These are phyloP conservation scores for Astraeus odoratus DNA, from an alignment of 768 basidiomycete species.

Conservation along the genomic window DNA sequence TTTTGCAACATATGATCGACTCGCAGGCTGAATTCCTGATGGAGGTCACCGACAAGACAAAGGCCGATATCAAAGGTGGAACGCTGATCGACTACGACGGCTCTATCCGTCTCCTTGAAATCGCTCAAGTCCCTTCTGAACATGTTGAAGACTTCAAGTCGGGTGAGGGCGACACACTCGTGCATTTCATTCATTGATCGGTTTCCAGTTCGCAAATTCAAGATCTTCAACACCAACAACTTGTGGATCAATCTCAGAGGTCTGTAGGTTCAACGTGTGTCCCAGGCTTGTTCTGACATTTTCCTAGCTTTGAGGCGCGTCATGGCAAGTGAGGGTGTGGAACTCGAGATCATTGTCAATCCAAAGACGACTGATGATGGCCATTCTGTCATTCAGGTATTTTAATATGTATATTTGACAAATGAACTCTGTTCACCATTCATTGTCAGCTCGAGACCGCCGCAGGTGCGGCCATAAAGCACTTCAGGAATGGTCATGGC, in stretches of 20 bases:
- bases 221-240: constrained; percentile 74
- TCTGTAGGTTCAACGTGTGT: constrained; percentile 9
- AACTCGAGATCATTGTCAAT: constrained; percentile 79
- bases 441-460: constrained; percentile 57
- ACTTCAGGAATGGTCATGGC: constrained; percentile 59
- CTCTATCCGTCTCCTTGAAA: constrained; percentile 60
- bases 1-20: constrained; percentile 61
- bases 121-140: constrained; percentile 67
- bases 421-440: neutral
- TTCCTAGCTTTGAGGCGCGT: constrained; percentile 60
- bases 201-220: constrained; percentile 57
- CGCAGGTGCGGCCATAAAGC: constrained; percentile 70
- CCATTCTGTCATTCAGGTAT: constrained; percentile 58
- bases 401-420: constrained; percentile 1
- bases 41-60: constrained; percentile 81
- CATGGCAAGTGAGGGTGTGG: constrained; percentile 60
- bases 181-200: neutral
- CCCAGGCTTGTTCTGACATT: constrained; percentile 2
- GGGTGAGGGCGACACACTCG: constrained; percentile 8
- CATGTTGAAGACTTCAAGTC: constrained; percentile 72
- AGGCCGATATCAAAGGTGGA: constrained; percentile 73
- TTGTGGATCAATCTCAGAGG: constrained; percentile 50
- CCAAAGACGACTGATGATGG: constrained; percentile 64
- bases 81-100: constrained; percentile 68
- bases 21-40: constrained; percentile 60